Conservation (phyloP, 495 filamentous ascomycete species). For the Podospora bellae-mahoneyi region DNA sequence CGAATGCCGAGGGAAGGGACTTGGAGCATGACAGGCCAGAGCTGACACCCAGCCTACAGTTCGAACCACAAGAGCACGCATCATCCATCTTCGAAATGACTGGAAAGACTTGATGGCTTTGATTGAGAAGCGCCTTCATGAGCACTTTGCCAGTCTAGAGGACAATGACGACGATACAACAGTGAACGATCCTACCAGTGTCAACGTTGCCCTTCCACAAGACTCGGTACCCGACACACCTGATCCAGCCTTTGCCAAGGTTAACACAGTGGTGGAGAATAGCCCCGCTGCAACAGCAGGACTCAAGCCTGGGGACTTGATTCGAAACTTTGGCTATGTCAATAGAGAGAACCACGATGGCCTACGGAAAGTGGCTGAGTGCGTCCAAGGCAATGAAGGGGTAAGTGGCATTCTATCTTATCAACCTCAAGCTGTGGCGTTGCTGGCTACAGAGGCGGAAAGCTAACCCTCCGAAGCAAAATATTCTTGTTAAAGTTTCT, state of each 20-base stretch:
- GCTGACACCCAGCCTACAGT: slow-evolving; percentile 51
- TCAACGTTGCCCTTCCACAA: slow-evolving; percentile 24
- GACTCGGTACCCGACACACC: slow-evolving; percentile 42
- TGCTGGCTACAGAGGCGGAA: slow-evolving; percentile 2
- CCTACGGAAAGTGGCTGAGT: slow-evolving; percentile 76
- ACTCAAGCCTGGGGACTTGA: slow-evolving; percentile 74
- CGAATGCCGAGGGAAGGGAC: slow-evolving; percentile 19
- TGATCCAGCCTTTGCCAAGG: slow-evolving; percentile 79
- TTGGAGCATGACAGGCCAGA: background rate
- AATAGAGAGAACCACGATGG: slow-evolving; percentile 81
- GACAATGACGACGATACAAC: slow-evolving; percentile 25
- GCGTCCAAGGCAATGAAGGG: slow-evolving; percentile 83
- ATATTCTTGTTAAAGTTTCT: slow-evolving; percentile 66
- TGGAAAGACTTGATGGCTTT: slow-evolving; percentile 81
- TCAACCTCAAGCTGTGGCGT: background rate
- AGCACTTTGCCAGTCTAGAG: slow-evolving; percentile 61
- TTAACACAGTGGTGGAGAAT: slow-evolving; percentile 73
- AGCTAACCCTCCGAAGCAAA: slow-evolving; percentile 48
- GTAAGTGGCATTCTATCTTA: slow-evolving; percentile 52
- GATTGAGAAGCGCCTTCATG: slow-evolving; percentile 80
- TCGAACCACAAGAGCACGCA: slow-evolving; percentile 82
- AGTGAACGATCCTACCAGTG: background rate
- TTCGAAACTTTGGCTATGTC: slow-evolving; percentile 79
- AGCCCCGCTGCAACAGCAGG: slow-evolving; percentile 86
- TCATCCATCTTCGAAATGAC: slow-evolving; percentile 87